Base-by-base conservation (phyloP, 495 filamentous ascomycete species). In the Penicillium malachiteum region DNA sequence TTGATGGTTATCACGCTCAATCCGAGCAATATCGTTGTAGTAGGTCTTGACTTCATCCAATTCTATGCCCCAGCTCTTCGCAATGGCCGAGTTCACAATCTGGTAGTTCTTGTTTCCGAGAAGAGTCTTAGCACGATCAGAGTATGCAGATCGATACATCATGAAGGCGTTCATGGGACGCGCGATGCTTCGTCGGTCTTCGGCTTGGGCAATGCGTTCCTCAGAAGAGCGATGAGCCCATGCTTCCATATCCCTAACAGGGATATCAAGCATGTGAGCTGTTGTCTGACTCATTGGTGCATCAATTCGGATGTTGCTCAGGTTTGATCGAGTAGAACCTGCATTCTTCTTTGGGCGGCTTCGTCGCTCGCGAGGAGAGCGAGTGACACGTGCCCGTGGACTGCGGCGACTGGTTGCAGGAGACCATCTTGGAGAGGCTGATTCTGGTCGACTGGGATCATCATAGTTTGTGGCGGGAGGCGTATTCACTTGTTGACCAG, bases 121-220 rank as follows among this genome's bases (percentile, higher is more conserved):
- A 82, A 85, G 91, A 39, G 81, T 71, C 70, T 97, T 97, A 52
- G 88, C 88, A 5, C 92, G 81, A 39, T 93, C 90, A 21, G 93
- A 87, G 63, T 88, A 97, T 5, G 93, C 91, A 46, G 92, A 96
- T 8, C 95, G 87, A 69, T 98, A 98, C 26, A 98, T 80, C 90
- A 98, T 97, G 79, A 97, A 98, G 1, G 91, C 92, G 66, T 98
- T 98, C 89, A 97, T 97, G 1, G 94, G 94, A 34, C 94, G 78
- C 57, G 92, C 90, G 52, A 98, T 80, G 62, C 91, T 90, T 3
- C 89, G 89, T 31, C 89, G 86, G 63, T 86, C 84, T 55, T 85
- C 80, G 52, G 81, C 81, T 13, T 90, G 84, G 61, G 95, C 88
- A 59, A 78, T 69, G 35, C 94, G 84, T 6, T 74, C 79, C 42